phyloP scores from a whole-genome alignment of 169 alveolate genomes.

The Perkinsus chesapeaki region DNA sequence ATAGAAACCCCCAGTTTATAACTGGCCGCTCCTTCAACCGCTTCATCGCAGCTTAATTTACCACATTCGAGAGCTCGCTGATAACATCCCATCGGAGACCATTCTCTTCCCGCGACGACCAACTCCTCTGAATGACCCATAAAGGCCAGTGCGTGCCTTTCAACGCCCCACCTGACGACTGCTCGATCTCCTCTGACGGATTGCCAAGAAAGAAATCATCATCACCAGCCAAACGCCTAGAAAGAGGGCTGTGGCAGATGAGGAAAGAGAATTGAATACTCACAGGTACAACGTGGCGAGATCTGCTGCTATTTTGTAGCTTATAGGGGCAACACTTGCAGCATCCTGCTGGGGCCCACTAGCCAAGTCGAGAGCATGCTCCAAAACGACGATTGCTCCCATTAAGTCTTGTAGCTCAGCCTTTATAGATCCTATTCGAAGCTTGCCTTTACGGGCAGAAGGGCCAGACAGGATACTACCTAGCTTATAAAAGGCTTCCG shows the following conservation, averaged over 20 bases:
- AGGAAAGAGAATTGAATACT: neutral
- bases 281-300: neutral
- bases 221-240: neutral
- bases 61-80: neutral
- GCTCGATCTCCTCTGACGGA: neutral
- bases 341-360: neutral
- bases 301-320: neutral
- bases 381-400: neutral
- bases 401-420: neutral
- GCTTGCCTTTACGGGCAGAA: neutral
- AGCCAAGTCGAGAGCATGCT: neutral
- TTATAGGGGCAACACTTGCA: too few relatives aligned
- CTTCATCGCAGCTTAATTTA: neutral
- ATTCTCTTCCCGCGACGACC: neutral
- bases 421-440: too few relatives aligned
- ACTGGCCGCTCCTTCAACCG: neutral
- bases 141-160: too few relatives aligned
- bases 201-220: neutral
- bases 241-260: neutral
- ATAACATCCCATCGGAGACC: neutral
- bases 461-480: neutral
- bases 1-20: neutral
- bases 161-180: neutral
- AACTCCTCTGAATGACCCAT: neutral
- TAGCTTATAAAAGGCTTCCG: too few relatives aligned